Conservation (phyloP, 2,329 filamentous ascomycete genomes). For the Curvularia sp. region DNA sequence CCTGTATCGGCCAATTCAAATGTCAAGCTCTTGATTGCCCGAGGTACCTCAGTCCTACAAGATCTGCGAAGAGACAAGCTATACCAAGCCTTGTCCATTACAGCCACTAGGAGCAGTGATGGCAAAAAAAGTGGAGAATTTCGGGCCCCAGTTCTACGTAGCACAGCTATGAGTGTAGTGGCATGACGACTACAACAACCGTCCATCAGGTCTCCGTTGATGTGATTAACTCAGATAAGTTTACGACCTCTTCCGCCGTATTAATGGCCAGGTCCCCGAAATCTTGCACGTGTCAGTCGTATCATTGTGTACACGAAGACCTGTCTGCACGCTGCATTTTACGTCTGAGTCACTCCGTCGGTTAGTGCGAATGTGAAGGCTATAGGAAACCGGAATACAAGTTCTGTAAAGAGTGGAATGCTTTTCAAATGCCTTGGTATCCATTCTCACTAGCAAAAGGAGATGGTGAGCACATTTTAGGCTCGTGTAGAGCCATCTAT, state of each 20-base stretch:
- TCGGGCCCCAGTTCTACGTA: conserved; percentile 30
- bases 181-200: conserved; percentile 26
- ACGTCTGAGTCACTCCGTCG: not conserved
- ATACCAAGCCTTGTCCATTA: not conserved
- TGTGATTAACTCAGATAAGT: not conserved
- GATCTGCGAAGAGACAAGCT: not conserved
- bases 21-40: too few relatives aligned
- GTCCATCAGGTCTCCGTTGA: not conserved
- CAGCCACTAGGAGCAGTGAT: conserved; percentile 28
- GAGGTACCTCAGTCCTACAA: not conserved
- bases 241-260: conserved; percentile 13
- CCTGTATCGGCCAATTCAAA: not conserved
- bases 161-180: conserved; percentile 23
- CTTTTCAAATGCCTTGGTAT: not conserved
- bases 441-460: not conserved
- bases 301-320: not conserved
- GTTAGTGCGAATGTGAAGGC: not conserved
- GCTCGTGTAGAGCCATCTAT: not conserved
- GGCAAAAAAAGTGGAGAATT: too few relatives aligned
- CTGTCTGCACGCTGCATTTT: not conserved
- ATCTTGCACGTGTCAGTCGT: not conserved
- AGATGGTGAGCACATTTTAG: not conserved
- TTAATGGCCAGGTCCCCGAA: conserved; percentile 3
- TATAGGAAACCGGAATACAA: not conserved
- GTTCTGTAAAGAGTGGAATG: not conserved